Conservation (phyloP, 495 filamentous ascomycete species). For the Lepraria neglecta region DNA sequence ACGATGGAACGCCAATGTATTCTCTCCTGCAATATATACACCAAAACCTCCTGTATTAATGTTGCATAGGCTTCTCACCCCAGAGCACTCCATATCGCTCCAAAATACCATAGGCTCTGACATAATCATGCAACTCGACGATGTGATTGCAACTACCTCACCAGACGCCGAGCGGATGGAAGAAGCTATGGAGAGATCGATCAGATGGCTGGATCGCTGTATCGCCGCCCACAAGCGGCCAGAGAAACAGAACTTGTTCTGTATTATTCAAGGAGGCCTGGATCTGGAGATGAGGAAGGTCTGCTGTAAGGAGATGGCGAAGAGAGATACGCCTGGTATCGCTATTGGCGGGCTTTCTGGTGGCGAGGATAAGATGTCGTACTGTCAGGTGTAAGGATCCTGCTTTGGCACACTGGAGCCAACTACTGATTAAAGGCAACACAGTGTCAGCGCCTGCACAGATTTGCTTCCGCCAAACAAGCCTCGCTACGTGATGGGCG, state of each 20-base stretch:
- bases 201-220: slow-evolving; percentile 98
- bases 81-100: slow-evolving; percentile 92
- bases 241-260: slow-evolving; percentile 87
- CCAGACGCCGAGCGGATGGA: slow-evolving; percentile 79
- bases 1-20: slow-evolving; percentile 90
- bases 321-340: slow-evolving; percentile 86
- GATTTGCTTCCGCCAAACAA: slow-evolving; percentile 78
- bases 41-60: background rate
- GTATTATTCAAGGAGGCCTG: slow-evolving; percentile 93
- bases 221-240: slow-evolving; percentile 86
- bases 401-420: background rate
- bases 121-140: slow-evolving; percentile 99
- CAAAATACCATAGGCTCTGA: slow-evolving; percentile 97
- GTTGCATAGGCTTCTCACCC: slow-evolving; percentile 68
- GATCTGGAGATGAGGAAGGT: slow-evolving; percentile 81
- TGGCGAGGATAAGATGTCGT: slow-evolving; percentile 66
- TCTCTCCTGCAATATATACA: slow-evolving; percentile 4
- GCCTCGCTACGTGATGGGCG: slow-evolving; percentile 96
- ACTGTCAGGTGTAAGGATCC: slow-evolving; percentile 48
- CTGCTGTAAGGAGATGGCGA: slow-evolving; percentile 87
- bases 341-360: slow-evolving; percentile 93
- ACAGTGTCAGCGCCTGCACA: slow-evolving; percentile 78
- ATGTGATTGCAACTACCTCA: slow-evolving; percentile 92
- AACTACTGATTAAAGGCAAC: background rate
- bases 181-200: slow-evolving; percentile 89